phyloP scores from a whole-genome alignment of 352 stramenopile species.

The Blastocystis sp. region DNA sequence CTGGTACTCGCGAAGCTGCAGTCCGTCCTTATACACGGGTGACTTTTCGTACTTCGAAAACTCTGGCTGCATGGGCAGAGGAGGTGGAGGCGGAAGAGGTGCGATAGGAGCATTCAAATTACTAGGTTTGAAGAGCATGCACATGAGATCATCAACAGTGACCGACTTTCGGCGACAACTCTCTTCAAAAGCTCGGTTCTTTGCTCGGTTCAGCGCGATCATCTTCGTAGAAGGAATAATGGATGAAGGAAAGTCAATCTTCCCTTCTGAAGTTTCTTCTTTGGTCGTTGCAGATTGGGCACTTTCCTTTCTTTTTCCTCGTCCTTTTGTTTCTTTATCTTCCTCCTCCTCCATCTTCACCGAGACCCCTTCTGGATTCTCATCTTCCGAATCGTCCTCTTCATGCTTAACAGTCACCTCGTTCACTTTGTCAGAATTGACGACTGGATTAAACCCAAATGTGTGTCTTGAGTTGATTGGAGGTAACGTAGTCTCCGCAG shows the following conservation, averaged over 20 bases:
- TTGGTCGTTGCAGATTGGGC: neutral
- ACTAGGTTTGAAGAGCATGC: slow-evolving; percentile 51
- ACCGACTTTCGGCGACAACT: neutral
- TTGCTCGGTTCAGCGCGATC: neutral
- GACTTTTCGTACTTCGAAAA: slow-evolving; percentile 60
- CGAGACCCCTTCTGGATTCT: neutral
- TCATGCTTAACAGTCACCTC: neutral
- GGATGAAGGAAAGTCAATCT: neutral
- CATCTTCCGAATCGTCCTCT: neutral
- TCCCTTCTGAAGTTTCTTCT: neutral
- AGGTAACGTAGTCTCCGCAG: neutral
- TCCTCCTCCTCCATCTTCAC: neutral
- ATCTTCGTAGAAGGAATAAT: slow-evolving; percentile 22
- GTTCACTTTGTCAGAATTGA: neutral
- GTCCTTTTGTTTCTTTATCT: neutral
- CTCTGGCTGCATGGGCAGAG: neutral
- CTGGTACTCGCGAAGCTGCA: slow-evolving; percentile 92
- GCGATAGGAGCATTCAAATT: slow-evolving; percentile 5
- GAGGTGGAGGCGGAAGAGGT: neutral
- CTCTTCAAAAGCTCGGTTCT: neutral
- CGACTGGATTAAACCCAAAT: neutral
- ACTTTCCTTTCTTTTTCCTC: neutral
- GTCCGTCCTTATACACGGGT: slow-evolving; percentile 63
- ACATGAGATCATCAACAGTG: slow-evolving; percentile 49
- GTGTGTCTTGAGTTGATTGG: neutral